A percentile compares a stretch with the other conserved stretches of the same genome.
phyloP scores from a whole-genome alignment of 495 filamentous ascomycete species.

The Aspergillus mulundensis region DNA sequence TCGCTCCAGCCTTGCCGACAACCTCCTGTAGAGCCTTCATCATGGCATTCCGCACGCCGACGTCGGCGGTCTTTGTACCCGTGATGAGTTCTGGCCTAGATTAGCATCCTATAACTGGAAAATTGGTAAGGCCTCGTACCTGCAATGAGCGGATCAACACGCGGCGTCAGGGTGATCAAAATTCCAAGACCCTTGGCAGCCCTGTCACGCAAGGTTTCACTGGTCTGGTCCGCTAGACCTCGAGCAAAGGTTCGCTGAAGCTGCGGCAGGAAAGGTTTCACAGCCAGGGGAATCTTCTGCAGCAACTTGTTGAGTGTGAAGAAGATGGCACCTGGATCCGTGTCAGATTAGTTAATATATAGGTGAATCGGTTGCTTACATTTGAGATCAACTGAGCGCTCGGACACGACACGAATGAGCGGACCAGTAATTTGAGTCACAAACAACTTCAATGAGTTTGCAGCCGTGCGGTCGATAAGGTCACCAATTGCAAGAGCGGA shows the following conservation, averaged over 20 bases:
- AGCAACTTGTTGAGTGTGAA: conserved; percentile 91
- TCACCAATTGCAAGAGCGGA: conserved; percentile 92
- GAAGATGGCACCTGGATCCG: conserved; percentile 68
- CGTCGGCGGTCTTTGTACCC: conserved; percentile 83
- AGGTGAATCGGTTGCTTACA: conserved; percentile 30
- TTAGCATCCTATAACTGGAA: conserved; percentile 8
- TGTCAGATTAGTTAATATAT: conserved; percentile 8
- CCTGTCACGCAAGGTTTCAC: conserved; percentile 78
- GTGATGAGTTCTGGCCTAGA: conserved; percentile 71
- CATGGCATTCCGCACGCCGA: conserved; percentile 93
- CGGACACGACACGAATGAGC: conserved; percentile 93
- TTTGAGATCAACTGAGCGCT: conserved; percentile 91
- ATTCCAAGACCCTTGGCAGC: conserved; percentile 97
- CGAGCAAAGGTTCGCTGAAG: conserved; percentile 96
- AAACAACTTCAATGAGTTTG: conserved; percentile 81
- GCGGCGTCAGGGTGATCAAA: conserved; percentile 90
- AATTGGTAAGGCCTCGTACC: conserved; percentile 21
- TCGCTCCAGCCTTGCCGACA: conserved; percentile 85
- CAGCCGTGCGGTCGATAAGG: conserved; percentile 83
- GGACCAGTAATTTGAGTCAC: conserved; percentile 98
- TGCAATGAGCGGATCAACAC: conserved; percentile 85
- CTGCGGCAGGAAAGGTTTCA: conserved; percentile 96
- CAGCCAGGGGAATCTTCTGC: conserved; percentile 91
- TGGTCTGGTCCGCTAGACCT: conserved; percentile 87
- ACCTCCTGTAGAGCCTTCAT: conserved; percentile 95